A percentile compares a stretch with the other conserved stretches of the same genome.
Evolutionary conservation across 2,329 filamentous ascomycete species (phyloP).

Genomic region (Scedosporium apiospermum): DNA sequence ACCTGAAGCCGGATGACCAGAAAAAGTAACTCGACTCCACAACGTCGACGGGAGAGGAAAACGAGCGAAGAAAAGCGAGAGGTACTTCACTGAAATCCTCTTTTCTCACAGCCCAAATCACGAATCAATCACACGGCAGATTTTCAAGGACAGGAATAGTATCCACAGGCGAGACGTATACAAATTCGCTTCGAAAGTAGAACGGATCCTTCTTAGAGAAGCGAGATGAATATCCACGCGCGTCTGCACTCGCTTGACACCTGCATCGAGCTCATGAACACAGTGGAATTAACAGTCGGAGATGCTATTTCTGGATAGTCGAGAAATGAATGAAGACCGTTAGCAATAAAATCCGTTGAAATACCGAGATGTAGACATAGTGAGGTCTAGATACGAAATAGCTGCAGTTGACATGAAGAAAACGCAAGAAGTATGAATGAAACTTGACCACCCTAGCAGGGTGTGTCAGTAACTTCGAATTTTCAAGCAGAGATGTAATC

Average conservation of each 20-base stretch:
- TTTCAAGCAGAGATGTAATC: neutral
- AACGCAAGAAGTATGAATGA: too few relatives aligned
- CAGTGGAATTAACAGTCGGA: neutral
- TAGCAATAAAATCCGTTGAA: neutral
- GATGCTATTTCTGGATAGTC: constrained; percentile 1
- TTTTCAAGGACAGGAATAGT: constrained; percentile 2
- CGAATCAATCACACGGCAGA: neutral
- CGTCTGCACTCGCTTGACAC: constrained; percentile 1
- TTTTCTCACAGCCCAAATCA: neutral
- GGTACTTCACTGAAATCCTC: neutral
- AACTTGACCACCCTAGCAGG: too few relatives aligned
- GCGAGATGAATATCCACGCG: constrained; percentile 2
- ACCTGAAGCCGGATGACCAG: neutral
- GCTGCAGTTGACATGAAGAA: neutral
- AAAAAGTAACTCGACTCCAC: neutral
- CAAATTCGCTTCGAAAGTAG: neutral
- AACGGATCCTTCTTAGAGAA: neutral
- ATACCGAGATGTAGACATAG: neutral
- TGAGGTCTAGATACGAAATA: neutral
- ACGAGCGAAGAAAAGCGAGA: neutral
- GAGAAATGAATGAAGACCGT: neutral
- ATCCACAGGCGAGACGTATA: neutral
- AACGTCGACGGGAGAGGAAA: neutral
- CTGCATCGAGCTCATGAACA: constrained; percentile 3
- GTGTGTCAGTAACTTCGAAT: neutral